Evolutionary conservation across 2,329 filamentous ascomycete species (phyloP).

Genomic region (Fusarium transvaalense): DNA sequence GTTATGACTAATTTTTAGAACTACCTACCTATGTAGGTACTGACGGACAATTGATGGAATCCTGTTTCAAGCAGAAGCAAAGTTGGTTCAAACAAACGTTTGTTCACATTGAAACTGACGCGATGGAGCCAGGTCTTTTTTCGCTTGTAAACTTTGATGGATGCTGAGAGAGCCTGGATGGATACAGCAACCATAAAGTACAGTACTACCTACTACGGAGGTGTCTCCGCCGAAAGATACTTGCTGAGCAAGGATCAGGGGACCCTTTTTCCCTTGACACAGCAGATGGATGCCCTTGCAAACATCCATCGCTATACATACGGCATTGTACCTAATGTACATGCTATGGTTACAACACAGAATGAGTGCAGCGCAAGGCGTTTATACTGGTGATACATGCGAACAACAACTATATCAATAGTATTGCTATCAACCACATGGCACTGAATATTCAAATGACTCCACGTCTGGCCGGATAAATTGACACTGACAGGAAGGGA

Average conservation of each 20-base stretch:
- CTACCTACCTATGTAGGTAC: no score
- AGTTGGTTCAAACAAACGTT: constrained; percentile 21
- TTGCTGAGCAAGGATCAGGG: constrained; percentile 29
- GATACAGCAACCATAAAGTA: background rate
- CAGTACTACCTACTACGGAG: constrained; percentile 6
- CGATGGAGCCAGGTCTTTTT: background rate
- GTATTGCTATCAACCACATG: constrained; percentile 8
- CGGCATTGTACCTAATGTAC: background rate
- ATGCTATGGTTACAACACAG: background rate
- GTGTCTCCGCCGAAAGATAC: constrained; percentile 12
- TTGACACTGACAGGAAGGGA: constrained; percentile 7
- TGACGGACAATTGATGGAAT: no score
- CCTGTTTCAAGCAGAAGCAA: constrained; percentile 10
- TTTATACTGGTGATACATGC: constrained; percentile 6
- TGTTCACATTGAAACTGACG: constrained; percentile 16
- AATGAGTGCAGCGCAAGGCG: constrained; percentile 11
- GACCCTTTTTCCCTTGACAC: constrained; percentile 24
- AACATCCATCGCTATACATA: background rate
- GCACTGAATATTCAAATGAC: background rate
- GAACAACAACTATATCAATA: background rate
- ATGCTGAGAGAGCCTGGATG: background rate
- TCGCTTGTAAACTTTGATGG: background rate
- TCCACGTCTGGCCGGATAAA: constrained; percentile 7
- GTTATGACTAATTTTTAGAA: background rate
- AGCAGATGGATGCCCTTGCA: constrained; percentile 10